phyloP scores from a whole-genome alignment of 148 eudicot species.

The Mesembryanthemum crystallinum region DNA sequence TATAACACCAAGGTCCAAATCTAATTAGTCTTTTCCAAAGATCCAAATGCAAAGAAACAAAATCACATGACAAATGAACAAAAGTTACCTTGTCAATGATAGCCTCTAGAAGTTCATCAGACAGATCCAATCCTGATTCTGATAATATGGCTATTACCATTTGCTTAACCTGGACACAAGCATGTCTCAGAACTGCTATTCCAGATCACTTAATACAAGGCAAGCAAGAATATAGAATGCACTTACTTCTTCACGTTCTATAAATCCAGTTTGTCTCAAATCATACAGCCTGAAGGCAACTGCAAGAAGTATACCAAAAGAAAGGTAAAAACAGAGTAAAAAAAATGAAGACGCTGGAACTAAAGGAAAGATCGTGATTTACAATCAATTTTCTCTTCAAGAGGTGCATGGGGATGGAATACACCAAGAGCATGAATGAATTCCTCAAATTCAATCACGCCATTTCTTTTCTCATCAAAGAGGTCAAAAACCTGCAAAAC shows the following conservation, averaged over 20 bases:
- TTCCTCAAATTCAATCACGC: slow-evolving; percentile 83
- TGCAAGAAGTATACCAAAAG: slow-evolving; percentile 39
- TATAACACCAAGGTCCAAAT: background rate
- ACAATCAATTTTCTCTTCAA: slow-evolving; percentile 81
- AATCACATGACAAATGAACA: background rate
- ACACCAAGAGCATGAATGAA: slow-evolving; percentile 69
- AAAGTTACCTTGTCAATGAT: slow-evolving; percentile 70
- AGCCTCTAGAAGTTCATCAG: slow-evolving; percentile 75
- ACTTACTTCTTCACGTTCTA: slow-evolving; percentile 98
- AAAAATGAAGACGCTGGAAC: background rate
- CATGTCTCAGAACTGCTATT: slow-evolving; percentile 14
- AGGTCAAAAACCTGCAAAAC: slow-evolving; percentile 75
- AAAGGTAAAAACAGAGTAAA: background rate
- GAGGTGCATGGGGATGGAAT: slow-evolving; percentile 71
- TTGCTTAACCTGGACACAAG: slow-evolving; percentile 71
- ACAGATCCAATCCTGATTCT: slow-evolving; percentile 66
- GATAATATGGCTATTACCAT: slow-evolving; percentile 78
- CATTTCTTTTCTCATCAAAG: slow-evolving; percentile 79
- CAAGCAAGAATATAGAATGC: background rate
- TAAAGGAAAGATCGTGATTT: slow-evolving; percentile 24
- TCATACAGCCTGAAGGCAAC: slow-evolving; percentile 93
- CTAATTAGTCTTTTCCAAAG: background rate
- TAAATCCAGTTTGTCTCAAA: slow-evolving; percentile 86
- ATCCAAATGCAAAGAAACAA: background rate
- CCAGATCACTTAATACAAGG: background rate